Base-by-base conservation (phyloP, 2,329 filamentous ascomycete genomes). In the Claviceps sp. region DNA sequence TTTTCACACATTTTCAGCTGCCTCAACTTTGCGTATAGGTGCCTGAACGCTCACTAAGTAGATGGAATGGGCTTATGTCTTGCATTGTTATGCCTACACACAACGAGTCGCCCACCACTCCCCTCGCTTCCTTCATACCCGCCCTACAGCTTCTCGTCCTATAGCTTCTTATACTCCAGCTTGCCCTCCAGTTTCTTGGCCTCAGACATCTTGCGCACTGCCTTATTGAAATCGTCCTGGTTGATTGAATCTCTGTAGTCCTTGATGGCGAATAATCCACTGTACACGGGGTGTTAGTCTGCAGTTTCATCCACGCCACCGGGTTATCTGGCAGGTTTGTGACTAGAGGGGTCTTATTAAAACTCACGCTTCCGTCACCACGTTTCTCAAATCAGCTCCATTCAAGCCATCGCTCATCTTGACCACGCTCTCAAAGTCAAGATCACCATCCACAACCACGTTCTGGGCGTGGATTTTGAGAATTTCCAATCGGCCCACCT, bases 391-490 rank as follows among this genome's bases (percentile, higher is more conserved):
- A 80, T 98, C 93, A 49, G 93, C 93, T 66, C 93, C 93, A 70
- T 98, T 98, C 62, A 98, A 79, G 29, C 91, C 90, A 64, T 98
- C 93, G 61, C 90, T 96, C 93, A 98, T 98, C 82, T 98, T 98
- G 59, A 98, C 93, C 54, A 98, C 89, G 62, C 88, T 96, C 78
- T 98, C 93, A 65, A 95, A 98, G 68, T 98, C 94, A 64, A 98
- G 88, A 56, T 98, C 93, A 1, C 91, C 93, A 61, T 97, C 91
- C 45, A 87, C 83, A 53, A 88, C 80, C 14, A 98, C 93, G 55
- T 86, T 83, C 37, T 81, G 80, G 5, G 91, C 82, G 68, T 98
- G 93, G 60, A 98, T 98, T 80, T 98, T 98, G 70, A 98, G 76
- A 71, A 98, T 95, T 74, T 98, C 93, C 60, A 98, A 71, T 51